Base-by-base conservation (phyloP, 2,329 filamentous ascomycete genomes). In the Colletotrichum lupini region DNA sequence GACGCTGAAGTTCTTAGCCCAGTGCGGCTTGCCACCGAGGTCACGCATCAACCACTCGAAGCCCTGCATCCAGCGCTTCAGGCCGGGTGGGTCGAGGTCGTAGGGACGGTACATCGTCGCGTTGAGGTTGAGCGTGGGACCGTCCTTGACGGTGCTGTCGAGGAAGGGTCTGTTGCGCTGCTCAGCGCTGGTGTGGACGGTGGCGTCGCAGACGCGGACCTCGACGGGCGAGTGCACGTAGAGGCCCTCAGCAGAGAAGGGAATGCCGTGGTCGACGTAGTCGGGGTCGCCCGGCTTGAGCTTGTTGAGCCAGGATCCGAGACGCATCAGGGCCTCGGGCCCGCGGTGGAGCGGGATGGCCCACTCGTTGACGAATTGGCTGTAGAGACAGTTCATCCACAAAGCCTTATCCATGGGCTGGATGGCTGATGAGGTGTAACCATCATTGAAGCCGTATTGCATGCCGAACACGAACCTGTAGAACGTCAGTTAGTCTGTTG, bases 321-420 rank as follows among this genome's bases (percentile, higher is more conserved):
- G 88, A 14, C 97, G 91, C 49, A 87, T 89, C 57, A 99, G 90
- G 7, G 95, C 95, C 83, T 98, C 95, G 19, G 96, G 96, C 0
- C 97, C 97, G 77, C 93, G 92, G 75, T 91, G 86, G 1, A 99
- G 87, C 1, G 97, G 97, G 12, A 99, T 89, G 0, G 96, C 96
- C 97, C 97, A 99, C 82, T 99, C 97, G 82, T 99, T 98, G 76
- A 99, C 97, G 78, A 95, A 98, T 81, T 99, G 97, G 26, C 94
- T 96, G 86, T 98, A 99, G 8, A 99, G 89, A 80, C 97, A 99
- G 85, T 99, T 97, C 94, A 99, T 96, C 67, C 98, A 87, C 59
- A 98, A 89, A 14, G 95, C 96, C 75, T 92, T 87, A 72, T 93
- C 91, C 76, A 93, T 93, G 28, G 93, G 91, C 82, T 98, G 93